These are phyloP conservation scores for Lignosus rhinocerotis DNA, from an alignment of 1,284 basidiomycete species.

Conservation along the genomic window DNA sequence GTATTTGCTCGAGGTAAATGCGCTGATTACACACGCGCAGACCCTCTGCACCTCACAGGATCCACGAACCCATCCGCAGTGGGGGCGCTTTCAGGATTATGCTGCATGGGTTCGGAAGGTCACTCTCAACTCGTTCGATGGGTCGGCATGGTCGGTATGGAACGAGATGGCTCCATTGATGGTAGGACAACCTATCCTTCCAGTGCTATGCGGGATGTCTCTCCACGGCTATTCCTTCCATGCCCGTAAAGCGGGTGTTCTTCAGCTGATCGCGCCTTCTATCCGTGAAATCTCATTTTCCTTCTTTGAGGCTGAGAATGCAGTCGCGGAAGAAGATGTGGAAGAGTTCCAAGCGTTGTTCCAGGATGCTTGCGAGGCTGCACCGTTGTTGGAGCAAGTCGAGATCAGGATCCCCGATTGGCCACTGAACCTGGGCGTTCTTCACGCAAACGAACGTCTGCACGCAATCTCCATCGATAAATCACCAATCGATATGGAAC, in stretches of 20 bases:
- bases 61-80: neutral
- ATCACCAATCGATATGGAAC: neutral
- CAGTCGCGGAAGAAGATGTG: neutral
- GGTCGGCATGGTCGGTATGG: neutral
- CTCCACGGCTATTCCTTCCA: neutral
- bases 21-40: neutral
- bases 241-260: neutral
- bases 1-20: neutral
- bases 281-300: neutral
- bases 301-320: neutral
- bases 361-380: neutral
- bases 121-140: neutral
- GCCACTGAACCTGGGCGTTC: neutral
- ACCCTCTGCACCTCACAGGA: neutral
- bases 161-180: neutral
- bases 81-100: conserved; percentile 1
- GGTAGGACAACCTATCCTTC: neutral
- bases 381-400: neutral
- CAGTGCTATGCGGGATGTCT: neutral
- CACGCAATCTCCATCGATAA: neutral
- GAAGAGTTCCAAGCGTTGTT: neutral
- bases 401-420: neutral
- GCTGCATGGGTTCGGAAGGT: neutral
- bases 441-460: neutral
- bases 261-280: neutral